Base-by-base conservation (phyloP, 2,329 filamentous ascomycete species). In the Calonectria pauciramosa region DNA sequence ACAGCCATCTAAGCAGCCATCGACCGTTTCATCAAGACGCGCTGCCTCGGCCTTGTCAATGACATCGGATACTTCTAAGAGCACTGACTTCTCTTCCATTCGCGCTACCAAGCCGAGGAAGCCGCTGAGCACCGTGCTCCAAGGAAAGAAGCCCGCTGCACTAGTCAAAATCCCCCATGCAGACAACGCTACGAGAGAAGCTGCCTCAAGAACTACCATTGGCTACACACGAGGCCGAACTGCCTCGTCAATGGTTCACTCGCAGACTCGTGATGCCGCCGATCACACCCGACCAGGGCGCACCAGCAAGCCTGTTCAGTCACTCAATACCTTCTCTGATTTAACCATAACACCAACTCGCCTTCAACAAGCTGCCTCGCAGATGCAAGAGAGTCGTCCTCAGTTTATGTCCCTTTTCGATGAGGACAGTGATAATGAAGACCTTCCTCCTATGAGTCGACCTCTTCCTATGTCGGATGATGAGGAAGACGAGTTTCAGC, bases 221-320 rank as follows among this genome's bases (percentile, higher is more conserved):
- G 96, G 96, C 20, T 98, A 98, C 83, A 94, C 91, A 71, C 95
- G 94, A 83, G 96, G 96, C 41, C 91, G 95, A 41, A 87, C 87
- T 6, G 87, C 89, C 6, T 89, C 88, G 1, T 88, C 88, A 0
- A 83, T 89, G 52, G 81, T 90, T 36, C 86, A 86, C 18, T 80
- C 75, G 32, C 78, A 73, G n/a, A 49, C 70, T 67, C 79, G 79
- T 13, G 76, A 72, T 56, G 36, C 67, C 64, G 71, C 60, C 36
- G 74, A 78, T 32, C 54, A 74, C n/a, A 38, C 30, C 18, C 72
- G 74, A 23, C 54, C 78, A 32, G 70, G 70, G 26, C 80, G 74
- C 41, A n/a, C 69, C 7, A 30, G 70, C 10, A 82, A 80, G 32
- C 73, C 79, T 3, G 68, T 70, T 3, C 73, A 74, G 23, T 59